phyloP scores from a whole-genome alignment of 495 filamentous ascomycete genomes.

The Podospora pseudopauciseta region DNA sequence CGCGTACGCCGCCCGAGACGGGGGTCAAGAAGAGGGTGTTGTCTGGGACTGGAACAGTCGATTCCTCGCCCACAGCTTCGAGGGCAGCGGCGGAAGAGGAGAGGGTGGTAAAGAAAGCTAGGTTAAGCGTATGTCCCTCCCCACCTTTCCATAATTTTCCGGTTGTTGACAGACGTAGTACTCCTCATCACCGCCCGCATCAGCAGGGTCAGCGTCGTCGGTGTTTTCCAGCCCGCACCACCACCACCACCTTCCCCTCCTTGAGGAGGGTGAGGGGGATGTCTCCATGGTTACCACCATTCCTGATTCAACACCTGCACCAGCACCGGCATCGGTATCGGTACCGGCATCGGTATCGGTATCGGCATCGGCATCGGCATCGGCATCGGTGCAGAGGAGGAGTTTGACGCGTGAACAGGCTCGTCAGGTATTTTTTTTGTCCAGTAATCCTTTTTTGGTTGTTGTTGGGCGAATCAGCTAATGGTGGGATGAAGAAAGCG shows the following conservation, averaged over 20 bases:
- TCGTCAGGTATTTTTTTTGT: conserved; percentile 32
- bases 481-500: conserved; percentile 38
- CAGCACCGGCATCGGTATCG: too few relatives aligned
- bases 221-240: not conserved
- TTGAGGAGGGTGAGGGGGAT: conserved; percentile 30
- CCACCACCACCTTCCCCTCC: not conserved
- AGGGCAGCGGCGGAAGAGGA: not conserved
- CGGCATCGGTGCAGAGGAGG: too few relatives aligned
- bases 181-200: conserved; percentile 21
- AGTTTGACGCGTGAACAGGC: conserved; percentile 42
- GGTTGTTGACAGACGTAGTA: not conserved
- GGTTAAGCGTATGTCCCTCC: not conserved
- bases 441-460: too few relatives aligned
- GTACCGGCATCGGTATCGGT: too few relatives aligned
- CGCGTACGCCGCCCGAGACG: not conserved
- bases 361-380: too few relatives aligned
- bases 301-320: conserved; percentile 15
- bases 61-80: not conserved
- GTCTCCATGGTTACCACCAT: conserved; percentile 37
- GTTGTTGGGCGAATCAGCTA: too few relatives aligned
- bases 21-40: not conserved
- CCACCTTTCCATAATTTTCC: too few relatives aligned
- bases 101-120: not conserved
- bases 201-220: not conserved
- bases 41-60: not conserved